Evolutionary conservation across 768 basidiomycete species (phyloP).

Genomic region (Xerocomus brunneocitrinus): DNA sequence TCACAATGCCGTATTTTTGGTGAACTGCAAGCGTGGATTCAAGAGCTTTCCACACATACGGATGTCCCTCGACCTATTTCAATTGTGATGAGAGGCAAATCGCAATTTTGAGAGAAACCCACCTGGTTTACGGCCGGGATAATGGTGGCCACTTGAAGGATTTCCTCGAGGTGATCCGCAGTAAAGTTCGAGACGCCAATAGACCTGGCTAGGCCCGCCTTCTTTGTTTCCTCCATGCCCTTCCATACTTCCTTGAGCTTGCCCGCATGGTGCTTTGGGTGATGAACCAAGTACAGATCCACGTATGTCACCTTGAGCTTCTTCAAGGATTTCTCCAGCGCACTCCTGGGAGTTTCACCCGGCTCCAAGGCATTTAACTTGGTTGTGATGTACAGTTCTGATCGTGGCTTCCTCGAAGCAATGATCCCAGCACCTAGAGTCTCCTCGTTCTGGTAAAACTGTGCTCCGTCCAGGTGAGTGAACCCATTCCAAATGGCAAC

Average conservation of each 20-base stretch:
- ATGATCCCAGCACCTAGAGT: conserved; percentile 49
- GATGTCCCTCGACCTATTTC: conserved; percentile 49
- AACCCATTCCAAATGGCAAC: conserved; percentile 53
- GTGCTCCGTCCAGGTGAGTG: conserved; percentile 62
- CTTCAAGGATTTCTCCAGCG: conserved; percentile 47
- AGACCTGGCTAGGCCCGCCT: conserved; percentile 36
- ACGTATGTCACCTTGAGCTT: conserved; percentile 52
- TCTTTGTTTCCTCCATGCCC: conserved; percentile 54
- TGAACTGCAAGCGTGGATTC: conserved; percentile 31
- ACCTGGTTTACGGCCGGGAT: conserved; percentile 55
- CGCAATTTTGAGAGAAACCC: not conserved
- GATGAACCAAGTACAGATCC: conserved; percentile 63
- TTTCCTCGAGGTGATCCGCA: conserved; percentile 37
- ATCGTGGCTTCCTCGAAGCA: conserved; percentile 48
- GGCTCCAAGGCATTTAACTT: conserved; percentile 39
- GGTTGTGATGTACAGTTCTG: conserved; percentile 59
- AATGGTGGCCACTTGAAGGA: conserved; percentile 42
- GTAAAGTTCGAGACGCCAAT: conserved; percentile 59
- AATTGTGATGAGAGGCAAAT: not conserved
- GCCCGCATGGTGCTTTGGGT: conserved; percentile 35
- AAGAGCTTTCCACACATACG: conserved; percentile 45
- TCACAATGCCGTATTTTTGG: conserved; percentile 35
- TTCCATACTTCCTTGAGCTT: conserved; percentile 53
- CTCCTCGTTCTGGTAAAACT: conserved; percentile 53
- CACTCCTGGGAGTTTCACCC: conserved; percentile 44